Evolutionary conservation across 495 filamentous ascomycete species (phyloP), one percentile per base, ranked within the genome.

Genomic region (Neurospora sp.): DNA sequence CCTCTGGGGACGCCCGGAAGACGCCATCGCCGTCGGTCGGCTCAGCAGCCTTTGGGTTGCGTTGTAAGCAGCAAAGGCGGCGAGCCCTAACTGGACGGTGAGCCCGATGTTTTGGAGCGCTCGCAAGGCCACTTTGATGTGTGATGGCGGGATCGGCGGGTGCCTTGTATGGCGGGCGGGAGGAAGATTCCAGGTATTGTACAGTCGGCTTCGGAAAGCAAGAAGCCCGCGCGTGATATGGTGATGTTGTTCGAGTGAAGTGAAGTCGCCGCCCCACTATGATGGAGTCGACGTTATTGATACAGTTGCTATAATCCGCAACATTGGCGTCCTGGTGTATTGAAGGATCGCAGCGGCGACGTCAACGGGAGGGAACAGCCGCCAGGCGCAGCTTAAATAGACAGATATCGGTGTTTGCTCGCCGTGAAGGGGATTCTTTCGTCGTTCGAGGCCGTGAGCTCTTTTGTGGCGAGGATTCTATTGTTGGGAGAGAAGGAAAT

Each of bases 11-110:
- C 40, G 12, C 3, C 53, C 48, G 7, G 71, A 72, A 20, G 77
- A 80, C 31, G 79, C 78, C 83, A 85, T 84, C 70, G 73, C 75
- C 76, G 80, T 79, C 79, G 75, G 79, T 79, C 77, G 76, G 78
- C 73, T 76, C 70, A 69, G 73, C 74, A 79, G 75, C 74, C 77
- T 74, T 78, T 79, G 74, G 73, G 77, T 77, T 17, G 76, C 77
- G 70, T 84, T 80, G 76, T 83, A 84, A 38, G 83, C 79, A 75
- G 84, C 81, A 59, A 86, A 79, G 75, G 85, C 83, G 78, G 81
- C 81, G 71, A 85, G 73, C 75, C 84, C 86, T 69, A 87, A 81
- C 80, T 84, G 83, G 71, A 84, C 77, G 73, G 81, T 80, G 75
- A 87, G 81, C 78, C 84, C 84, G 41, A 82, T 79, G 72, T 78